These are phyloP conservation scores for Pichia eremophila DNA, from an alignment of 805 yeast species.

Conservation along the genomic window DNA sequence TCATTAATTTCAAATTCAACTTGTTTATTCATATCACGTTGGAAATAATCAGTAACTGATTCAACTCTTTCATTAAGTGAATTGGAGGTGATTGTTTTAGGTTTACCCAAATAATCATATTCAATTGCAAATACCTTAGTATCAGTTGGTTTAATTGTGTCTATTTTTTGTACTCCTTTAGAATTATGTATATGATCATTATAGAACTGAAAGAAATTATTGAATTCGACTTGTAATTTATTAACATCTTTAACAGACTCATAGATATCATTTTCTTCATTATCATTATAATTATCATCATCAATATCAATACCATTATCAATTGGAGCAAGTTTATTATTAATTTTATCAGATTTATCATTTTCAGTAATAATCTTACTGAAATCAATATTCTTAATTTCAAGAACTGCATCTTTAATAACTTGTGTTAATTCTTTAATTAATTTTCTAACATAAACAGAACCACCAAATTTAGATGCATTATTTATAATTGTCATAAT, in stretches of 20 bases:
- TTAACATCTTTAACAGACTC: conserved; percentile 18
- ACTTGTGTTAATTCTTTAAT: conserved; percentile 51
- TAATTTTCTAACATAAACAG: conserved; percentile 37
- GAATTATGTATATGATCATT: not conserved
- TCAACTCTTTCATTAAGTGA: conserved; percentile 13
- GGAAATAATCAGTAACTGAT: conserved; percentile 11
- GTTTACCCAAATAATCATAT: conserved; percentile 14
- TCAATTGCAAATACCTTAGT: conserved; percentile 14
- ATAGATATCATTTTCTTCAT: conserved; percentile 8
- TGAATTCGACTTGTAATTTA: conserved; percentile 16
- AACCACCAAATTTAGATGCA: conserved; percentile 36
- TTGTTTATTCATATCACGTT: conserved; percentile 9
- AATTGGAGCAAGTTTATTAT: conserved; percentile 17
- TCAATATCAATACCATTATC: conserved; percentile 16
- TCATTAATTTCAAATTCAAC: conserved; percentile 12
- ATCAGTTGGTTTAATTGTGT: not conserved
- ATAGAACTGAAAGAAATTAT: conserved; percentile 8
- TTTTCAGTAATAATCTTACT: conserved; percentile 31
- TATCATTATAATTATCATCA: conserved; percentile 7
- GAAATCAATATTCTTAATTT: conserved; percentile 14
- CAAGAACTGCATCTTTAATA: conserved; percentile 34
- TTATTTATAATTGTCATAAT: conserved; percentile 41
- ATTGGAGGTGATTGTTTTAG: conserved; percentile 5
- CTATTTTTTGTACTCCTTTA: not conserved
- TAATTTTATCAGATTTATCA: not conserved